phyloP scores from a whole-genome alignment of 768 basidiomycete species.

The Inosperma sp. region DNA sequence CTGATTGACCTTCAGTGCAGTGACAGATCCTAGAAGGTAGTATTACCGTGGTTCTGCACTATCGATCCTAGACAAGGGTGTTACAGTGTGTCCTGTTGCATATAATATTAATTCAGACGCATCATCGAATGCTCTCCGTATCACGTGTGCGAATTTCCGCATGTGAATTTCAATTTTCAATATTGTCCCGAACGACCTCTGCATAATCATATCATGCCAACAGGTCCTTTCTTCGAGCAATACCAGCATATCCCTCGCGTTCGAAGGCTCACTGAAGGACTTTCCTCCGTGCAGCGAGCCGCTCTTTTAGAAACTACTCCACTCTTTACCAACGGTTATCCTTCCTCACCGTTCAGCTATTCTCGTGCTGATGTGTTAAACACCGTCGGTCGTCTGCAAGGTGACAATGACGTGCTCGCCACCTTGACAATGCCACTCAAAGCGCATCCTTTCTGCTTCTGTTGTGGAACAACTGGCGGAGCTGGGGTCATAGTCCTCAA shows the following conservation, averaged over 20 bases:
- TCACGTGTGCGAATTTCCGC: no score
- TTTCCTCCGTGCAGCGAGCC: neutral
- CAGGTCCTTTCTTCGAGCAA: neutral
- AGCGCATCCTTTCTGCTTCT: neutral
- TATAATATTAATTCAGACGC: no score
- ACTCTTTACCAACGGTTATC: neutral
- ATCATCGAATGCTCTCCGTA: no score
- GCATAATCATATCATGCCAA: no score
- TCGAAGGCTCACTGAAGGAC: neutral
- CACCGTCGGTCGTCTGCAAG: neutral
- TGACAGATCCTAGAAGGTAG: no score
- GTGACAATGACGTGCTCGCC: neutral
- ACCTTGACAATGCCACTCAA: neutral
- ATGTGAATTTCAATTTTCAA: no score
- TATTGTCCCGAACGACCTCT: no score
- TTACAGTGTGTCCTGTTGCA: no score
- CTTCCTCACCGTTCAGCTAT: neutral
- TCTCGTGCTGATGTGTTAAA: neutral
- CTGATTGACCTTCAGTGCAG: no score
- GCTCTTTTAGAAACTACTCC: neutral
- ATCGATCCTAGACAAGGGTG: no score
- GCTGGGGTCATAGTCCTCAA: neutral
- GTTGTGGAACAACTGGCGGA: neutral
- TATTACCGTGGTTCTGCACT: no score
- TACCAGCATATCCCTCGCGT: constrained; percentile 3